phyloP scores from a whole-genome alignment of 2,329 filamentous ascomycete genomes.

The Nemania sp. region DNA sequence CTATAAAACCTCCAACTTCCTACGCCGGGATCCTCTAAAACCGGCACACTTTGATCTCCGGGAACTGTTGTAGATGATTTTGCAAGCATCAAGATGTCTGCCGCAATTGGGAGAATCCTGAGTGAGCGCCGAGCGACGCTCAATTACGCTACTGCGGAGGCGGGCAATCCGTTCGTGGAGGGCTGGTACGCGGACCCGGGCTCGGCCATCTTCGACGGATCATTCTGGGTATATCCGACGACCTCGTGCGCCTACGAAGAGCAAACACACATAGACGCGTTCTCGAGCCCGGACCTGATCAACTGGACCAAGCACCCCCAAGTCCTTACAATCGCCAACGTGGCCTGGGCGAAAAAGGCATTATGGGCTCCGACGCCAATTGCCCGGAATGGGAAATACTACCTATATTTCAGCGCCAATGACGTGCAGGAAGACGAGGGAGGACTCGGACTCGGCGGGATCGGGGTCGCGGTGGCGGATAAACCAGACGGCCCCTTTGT shows the following conservation, averaged over 20 bases:
- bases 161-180: constrained; percentile 53
- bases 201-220: constrained; percentile 48
- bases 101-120: background rate
- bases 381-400: constrained; percentile 49
- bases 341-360: constrained; percentile 50
- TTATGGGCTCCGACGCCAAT: constrained; percentile 54
- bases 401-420: constrained; percentile 55
- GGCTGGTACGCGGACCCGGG: constrained; percentile 58
- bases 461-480: constrained; percentile 47
- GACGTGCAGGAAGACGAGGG: constrained; percentile 45
- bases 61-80: background rate
- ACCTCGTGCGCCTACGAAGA: constrained; percentile 48
- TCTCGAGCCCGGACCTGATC: constrained; percentile 53
- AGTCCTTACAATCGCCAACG: constrained; percentile 46
- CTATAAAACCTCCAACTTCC: background rate
- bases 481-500: constrained; percentile 46
- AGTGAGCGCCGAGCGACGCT: constrained; percentile 19
- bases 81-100: background rate
- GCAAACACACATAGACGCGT: constrained; percentile 55
- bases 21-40: background rate
- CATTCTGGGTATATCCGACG: constrained; percentile 55
- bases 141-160: constrained; percentile 47
- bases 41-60: background rate
- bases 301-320: constrained; percentile 54
- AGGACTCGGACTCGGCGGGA: constrained; percentile 43